A percentile compares a stretch with the other conserved stretches of the same genome.
phyloP scores from a whole-genome alignment of 2,329 filamentous ascomycete genomes.

The Sclerotinia subarctica region DNA sequence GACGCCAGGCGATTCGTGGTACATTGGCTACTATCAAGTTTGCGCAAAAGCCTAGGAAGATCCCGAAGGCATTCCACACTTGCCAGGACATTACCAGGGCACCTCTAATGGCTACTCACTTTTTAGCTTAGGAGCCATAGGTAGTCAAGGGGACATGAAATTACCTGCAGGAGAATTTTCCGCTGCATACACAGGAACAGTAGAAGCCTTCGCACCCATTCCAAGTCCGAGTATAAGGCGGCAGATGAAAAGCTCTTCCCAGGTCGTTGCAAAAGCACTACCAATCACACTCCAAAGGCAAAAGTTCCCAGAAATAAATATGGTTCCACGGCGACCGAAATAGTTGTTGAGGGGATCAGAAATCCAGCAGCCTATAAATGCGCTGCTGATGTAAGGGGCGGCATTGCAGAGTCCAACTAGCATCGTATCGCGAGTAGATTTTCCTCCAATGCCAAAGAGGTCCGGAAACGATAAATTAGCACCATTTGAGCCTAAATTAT shows the following conservation, averaged over 20 bases:
- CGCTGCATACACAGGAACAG: slow-evolving; percentile 51
- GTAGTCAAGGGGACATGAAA: background rate
- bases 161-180: slow-evolving; percentile 52
- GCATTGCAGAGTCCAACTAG: slow-evolving; percentile 58
- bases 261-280: slow-evolving; percentile 55
- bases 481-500: slow-evolving; percentile 44
- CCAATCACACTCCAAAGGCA: slow-evolving; percentile 61
- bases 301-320: slow-evolving; percentile 61
- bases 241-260: slow-evolving; percentile 54
- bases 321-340: slow-evolving; percentile 60
- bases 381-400: slow-evolving; percentile 43
- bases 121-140: background rate
- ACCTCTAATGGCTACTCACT: slow-evolving; percentile 44
- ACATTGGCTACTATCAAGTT: slow-evolving; percentile 62
- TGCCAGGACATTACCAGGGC: slow-evolving; percentile 54
- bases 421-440: slow-evolving; percentile 48
- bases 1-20: slow-evolving; percentile 57
- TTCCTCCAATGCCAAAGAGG: slow-evolving; percentile 44
- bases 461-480: slow-evolving; percentile 47
- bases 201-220: slow-evolving; percentile 56
- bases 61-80: slow-evolving; percentile 56
- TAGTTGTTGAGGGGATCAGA: slow-evolving; percentile 59
- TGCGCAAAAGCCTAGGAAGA: slow-evolving; percentile 64
- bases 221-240: slow-evolving; percentile 59
- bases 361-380: slow-evolving; percentile 47